Conservation (phyloP, 805 yeast species). For the Metschnikowia cubensis region DNA sequence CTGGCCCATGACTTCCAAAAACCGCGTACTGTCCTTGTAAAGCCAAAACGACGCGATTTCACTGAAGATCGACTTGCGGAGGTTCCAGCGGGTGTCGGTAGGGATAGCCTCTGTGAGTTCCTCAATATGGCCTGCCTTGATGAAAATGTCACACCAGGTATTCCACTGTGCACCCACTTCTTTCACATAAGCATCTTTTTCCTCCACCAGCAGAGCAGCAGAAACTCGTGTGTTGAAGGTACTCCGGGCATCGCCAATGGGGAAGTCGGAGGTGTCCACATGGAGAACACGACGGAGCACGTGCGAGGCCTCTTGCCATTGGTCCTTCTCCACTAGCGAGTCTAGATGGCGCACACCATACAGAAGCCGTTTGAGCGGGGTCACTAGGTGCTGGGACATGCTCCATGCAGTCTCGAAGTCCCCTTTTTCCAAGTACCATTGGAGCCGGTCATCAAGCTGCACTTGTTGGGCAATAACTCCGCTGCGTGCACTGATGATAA, state of each 20-base stretch:
- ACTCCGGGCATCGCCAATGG: constrained; percentile 30
- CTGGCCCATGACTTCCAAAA: constrained; percentile 39
- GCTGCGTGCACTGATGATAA: constrained; percentile 75
- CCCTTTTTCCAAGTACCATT: constrained; percentile 63
- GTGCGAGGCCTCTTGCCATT: constrained; percentile 55
- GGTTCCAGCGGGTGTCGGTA: constrained; percentile 29
- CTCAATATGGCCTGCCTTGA: constrained; percentile 43
- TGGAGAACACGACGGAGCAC: constrained; percentile 36
- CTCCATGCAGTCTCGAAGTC: constrained; percentile 72
- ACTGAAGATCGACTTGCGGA: constrained; percentile 27
- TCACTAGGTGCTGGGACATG: constrained; percentile 57
- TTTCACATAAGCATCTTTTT: constrained; percentile 18
- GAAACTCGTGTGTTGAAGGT: constrained; percentile 21
- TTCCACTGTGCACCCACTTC: constrained; percentile 53
- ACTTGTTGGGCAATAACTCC: constrained; percentile 72
- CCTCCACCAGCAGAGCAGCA: constrained; percentile 13
- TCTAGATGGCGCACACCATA: constrained; percentile 60
- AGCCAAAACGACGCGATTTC: constrained; percentile 50
- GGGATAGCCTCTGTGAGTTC: constrained; percentile 59
- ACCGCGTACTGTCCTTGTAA: constrained; percentile 21
- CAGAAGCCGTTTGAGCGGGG: constrained; percentile 46
- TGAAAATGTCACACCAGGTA: constrained; percentile 52
- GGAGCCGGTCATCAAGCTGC: constrained; percentile 62
- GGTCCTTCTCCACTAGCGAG: constrained; percentile 33
- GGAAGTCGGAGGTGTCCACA: constrained; percentile 20